phyloP scores from a whole-genome alignment of 2,329 filamentous ascomycete genomes.

The Fusarium sp. region DNA sequence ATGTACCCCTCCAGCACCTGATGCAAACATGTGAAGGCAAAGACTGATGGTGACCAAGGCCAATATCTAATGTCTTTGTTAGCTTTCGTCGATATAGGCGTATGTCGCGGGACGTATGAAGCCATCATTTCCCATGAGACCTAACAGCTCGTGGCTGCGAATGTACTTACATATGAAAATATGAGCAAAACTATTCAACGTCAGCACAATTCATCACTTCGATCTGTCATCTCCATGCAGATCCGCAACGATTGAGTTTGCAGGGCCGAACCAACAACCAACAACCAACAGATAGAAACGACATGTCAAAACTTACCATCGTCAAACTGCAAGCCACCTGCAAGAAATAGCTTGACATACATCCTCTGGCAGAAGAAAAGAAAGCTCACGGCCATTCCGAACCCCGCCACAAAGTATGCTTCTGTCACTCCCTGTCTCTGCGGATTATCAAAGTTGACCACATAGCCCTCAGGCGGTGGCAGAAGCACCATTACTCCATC shows the following conservation, averaged over 20 bases:
- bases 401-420: constrained; percentile 38
- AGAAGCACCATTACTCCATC: constrained; percentile 32
- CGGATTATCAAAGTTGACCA: constrained; percentile 51
- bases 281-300: background rate
- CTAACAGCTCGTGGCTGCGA: no score
- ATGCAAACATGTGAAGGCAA: constrained; percentile 46
- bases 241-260: background rate
- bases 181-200: constrained; percentile 27
- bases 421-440: constrained; percentile 38
- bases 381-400: constrained; percentile 37
- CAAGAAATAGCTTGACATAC: constrained; percentile 42
- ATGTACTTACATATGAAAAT: constrained; percentile 29
- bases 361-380: constrained; percentile 44
- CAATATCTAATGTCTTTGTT: constrained; percentile 20
- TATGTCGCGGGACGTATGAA: background rate
- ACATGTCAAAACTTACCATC: constrained; percentile 37
- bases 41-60: constrained; percentile 34
- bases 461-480: constrained; percentile 48
- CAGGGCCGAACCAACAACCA: background rate
- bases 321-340: constrained; percentile 41
- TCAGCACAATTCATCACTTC: constrained; percentile 12
- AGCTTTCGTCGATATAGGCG: background rate
- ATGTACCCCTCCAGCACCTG: constrained; percentile 45
- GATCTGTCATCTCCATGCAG: background rate
- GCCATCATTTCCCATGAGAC: background rate